A percentile compares a stretch with the other conserved stretches of the same genome.
These are phyloP conservation scores for Mucor piriformis DNA, from an alignment of 371 early-diverging fungal genomes.

Conservation along the genomic window DNA sequence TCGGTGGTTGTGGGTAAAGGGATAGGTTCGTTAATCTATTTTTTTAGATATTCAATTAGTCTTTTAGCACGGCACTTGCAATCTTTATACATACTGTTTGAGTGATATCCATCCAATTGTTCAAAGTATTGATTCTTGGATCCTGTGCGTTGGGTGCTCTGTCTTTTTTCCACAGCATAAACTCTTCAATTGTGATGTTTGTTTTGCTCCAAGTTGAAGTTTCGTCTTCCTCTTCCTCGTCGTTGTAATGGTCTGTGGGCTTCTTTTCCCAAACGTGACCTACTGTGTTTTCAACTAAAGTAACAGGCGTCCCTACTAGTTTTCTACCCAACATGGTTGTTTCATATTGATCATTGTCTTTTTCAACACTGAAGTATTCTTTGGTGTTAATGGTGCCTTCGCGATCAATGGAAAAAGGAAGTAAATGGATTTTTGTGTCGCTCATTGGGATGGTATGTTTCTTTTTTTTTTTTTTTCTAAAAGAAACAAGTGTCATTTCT, in stretches of 20 bases:
- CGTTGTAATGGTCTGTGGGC: background rate
- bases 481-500: too few species aligned
- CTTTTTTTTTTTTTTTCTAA: background rate
- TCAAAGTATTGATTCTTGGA: slow-evolving; percentile 15
- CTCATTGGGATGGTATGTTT: slow-evolving; percentile 1
- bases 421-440: slow-evolving; percentile 17
- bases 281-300: slow-evolving; percentile 1
- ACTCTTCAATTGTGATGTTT: slow-evolving; percentile 16
- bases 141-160: slow-evolving; percentile 19
- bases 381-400: slow-evolving; percentile 24
- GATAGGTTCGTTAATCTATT: slow-evolving; percentile 25
- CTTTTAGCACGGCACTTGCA: background rate
- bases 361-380: slow-evolving; percentile 15
- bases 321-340: slow-evolving; percentile 22
- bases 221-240: slow-evolving; percentile 4
- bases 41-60: background rate
- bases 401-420: slow-evolving; percentile 26
- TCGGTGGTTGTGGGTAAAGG: slow-evolving; percentile 13
- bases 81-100: slow-evolving; percentile 14
- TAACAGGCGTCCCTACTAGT: slow-evolving; percentile 15
- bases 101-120: slow-evolving; percentile 26
- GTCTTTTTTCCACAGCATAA: slow-evolving; percentile 33
- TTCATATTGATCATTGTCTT: slow-evolving; percentile 13
- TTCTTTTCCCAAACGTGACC: slow-evolving; percentile 9
- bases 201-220: slow-evolving; percentile 16